Evolutionary conservation across 306 rosid genomes (phyloP), one percentile per base, ranked within the genome.

Genomic region (Citrullus mucosospermus): DNA sequence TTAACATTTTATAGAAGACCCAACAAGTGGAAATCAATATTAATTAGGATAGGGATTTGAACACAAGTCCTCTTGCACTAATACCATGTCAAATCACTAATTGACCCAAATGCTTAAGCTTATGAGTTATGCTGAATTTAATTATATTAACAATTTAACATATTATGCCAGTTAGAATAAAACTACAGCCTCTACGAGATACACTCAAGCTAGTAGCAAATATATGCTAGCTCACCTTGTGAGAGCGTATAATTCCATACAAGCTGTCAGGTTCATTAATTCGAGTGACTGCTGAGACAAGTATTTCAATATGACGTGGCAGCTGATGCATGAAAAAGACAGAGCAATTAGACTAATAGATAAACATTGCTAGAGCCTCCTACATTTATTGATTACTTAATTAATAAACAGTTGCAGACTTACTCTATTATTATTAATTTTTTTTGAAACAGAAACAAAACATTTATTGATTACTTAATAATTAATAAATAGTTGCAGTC

Each of bases 251-350:
- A 76, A 93, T 93, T 82, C 98, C 98, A 55, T 93, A 92, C 78
- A 93, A 88, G 91, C 97, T 90, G 88, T 93, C 97, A 34, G 96
- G 97, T 89, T 92, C 97, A 76, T 93, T 93, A 53, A 93, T 93
- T 85, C 90, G 87, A 85, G 91, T 92, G 74, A 89, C 87, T 8
- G 98, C 96, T 18, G 91, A 88, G 77, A 92, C 91, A 44, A 93
- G 91, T 83, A 92, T 88, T 89, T 92, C 93, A 85, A 93, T 84
- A 82, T 93, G 98, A 76, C 77, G 89, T 68, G 96, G 91, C 80
- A 93, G 80, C 98, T 93, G 93, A 30, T 51, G 65, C 46, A 38
- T 36, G 38, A 43, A 8, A 80, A 44, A 32, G 38, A 32, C 59
- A 34, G 6, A 30, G 68, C 8, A n/a, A 46, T 53, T 8, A 32